Percentiles rank a stretch among this genome's conserved stretches.
phyloP scores from a whole-genome alignment of 1,284 basidiomycete species.

The Moesziomyces sp. region DNA sequence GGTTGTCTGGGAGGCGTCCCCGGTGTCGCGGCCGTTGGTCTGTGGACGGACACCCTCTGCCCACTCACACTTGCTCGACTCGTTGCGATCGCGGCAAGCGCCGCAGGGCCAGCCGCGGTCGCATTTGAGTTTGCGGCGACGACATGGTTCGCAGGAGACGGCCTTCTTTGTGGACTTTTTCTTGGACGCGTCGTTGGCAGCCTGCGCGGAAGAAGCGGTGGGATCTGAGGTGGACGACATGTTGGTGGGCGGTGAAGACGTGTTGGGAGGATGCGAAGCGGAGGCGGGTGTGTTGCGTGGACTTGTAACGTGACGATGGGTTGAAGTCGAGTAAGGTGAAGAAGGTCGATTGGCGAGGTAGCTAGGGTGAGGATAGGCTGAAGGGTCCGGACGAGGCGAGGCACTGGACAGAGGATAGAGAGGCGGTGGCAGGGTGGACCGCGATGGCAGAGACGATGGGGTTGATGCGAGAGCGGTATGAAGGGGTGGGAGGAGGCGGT shows the following conservation, averaged over 20 bases:
- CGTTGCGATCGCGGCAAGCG: constrained; percentile 49
- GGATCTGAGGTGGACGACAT: constrained; percentile 23
- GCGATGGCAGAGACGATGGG: constrained; percentile 4
- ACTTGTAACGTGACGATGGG: not conserved
- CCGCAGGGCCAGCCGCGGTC: constrained; percentile 58
- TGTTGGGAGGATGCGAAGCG: not conserved
- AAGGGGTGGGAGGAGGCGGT: constrained; percentile 34
- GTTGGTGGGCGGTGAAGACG: constrained; percentile 1
- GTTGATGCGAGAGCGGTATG: constrained; percentile 20
- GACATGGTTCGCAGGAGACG: constrained; percentile 60
- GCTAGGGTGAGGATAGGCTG: constrained; percentile 1
- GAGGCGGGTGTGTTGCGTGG: constrained; percentile 7
- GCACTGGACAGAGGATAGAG: constrained; percentile 17
- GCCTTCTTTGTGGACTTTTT: constrained; percentile 60
- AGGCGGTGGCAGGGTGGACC: constrained; percentile 27
- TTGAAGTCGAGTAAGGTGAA: constrained; percentile 1
- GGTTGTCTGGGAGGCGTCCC: constrained; percentile 29
- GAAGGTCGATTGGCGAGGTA: constrained; percentile 2
- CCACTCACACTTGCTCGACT: constrained; percentile 60
- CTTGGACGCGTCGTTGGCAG: constrained; percentile 18
- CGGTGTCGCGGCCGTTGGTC: constrained; percentile 46
- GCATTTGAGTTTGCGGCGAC: constrained; percentile 61
- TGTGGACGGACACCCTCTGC: constrained; percentile 59
- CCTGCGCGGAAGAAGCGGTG: not conserved
- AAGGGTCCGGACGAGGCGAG: constrained; percentile 5